Percentiles rank a stretch among this genome's conserved stretches.
phyloP scores from a whole-genome alignment of 2,329 filamentous ascomycete species.

The Coniochaeta hoffmannii region DNA sequence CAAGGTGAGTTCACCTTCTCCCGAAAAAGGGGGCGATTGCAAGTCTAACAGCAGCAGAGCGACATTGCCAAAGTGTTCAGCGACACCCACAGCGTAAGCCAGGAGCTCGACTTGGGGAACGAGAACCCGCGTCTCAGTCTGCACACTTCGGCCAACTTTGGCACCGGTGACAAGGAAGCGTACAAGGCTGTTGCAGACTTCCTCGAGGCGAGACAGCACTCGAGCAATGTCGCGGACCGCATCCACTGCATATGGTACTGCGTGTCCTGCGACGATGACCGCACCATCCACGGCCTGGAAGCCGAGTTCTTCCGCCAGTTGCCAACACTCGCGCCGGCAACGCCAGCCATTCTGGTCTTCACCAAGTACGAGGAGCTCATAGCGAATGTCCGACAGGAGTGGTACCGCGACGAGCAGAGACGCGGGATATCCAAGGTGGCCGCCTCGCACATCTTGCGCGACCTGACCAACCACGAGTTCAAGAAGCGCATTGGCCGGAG shows the following conservation, averaged over 20 bases:
- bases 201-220: constrained; percentile 5
- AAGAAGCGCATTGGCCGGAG: constrained; percentile 11
- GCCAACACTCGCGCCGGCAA: constrained; percentile 5
- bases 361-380: constrained; percentile 18
- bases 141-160: constrained; percentile 15
- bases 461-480: constrained; percentile 13
- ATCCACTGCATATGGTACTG: constrained; percentile 19
- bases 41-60: constrained; percentile 7
- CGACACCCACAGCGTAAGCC: constrained; percentile 10
- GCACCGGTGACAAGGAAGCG: constrained; percentile 11
- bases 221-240: constrained; percentile 4
- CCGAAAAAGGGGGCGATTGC: not conserved
- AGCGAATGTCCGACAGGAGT: constrained; percentile 12
- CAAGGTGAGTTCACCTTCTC: constrained; percentile 8
- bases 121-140: constrained; percentile 14
- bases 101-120: constrained; percentile 11
- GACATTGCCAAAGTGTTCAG: constrained; percentile 11
- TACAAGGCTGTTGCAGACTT: constrained; percentile 15
- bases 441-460: constrained; percentile 15
- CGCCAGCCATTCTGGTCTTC: constrained; percentile 13
- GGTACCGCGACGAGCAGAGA: constrained; percentile 11
- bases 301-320: constrained; percentile 12
- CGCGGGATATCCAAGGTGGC: constrained; percentile 14
- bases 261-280: constrained; percentile 13
- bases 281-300: constrained; percentile 10